phyloP scores from a whole-genome alignment of 2,329 filamentous ascomycete genomes.

The Metarhizium guizhouense region DNA sequence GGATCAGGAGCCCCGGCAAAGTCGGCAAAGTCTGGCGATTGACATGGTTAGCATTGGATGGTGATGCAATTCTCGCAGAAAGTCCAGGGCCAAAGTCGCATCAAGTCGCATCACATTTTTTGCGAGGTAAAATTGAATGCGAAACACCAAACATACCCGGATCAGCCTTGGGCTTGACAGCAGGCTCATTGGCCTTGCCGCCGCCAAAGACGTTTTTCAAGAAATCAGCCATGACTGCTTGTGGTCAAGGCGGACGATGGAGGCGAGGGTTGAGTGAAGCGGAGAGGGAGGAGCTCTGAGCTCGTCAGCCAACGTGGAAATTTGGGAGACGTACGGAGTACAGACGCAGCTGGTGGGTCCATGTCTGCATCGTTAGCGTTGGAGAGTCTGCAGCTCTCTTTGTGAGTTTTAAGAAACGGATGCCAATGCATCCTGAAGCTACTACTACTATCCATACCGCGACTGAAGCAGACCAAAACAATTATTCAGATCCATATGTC shows the following conservation, averaged over 20 bases:
- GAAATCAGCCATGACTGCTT: constrained; percentile 44
- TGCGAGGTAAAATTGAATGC: background rate
- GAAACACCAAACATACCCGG: constrained; percentile 45
- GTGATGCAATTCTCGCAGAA: background rate
- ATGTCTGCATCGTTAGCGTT: background rate
- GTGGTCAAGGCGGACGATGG: constrained; percentile 12
- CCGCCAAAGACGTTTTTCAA: constrained; percentile 63
- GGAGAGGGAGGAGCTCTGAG: background rate
- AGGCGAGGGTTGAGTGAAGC: constrained; percentile 8
- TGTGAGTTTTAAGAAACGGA: background rate
- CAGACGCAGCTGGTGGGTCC: background rate
- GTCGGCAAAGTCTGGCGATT: constrained; percentile 74
- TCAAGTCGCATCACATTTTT: background rate
- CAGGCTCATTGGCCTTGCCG: constrained; percentile 42
- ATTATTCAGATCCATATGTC: no score
- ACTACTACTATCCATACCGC: no score
- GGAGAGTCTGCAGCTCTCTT: background rate
- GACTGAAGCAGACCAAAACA: no score
- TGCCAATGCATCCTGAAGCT: no score
- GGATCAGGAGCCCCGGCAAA: constrained; percentile 74
- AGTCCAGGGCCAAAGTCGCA: background rate
- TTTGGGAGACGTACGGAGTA: constrained; percentile 1
- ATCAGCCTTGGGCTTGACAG: constrained; percentile 41
- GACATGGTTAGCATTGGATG: background rate
- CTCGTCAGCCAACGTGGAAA: constrained; percentile 10